Percentiles rank a stretch among this genome's conserved stretches.
phyloP scores from a whole-genome alignment of 169 alveolate genomes.

The Perkinsus olseni region DNA sequence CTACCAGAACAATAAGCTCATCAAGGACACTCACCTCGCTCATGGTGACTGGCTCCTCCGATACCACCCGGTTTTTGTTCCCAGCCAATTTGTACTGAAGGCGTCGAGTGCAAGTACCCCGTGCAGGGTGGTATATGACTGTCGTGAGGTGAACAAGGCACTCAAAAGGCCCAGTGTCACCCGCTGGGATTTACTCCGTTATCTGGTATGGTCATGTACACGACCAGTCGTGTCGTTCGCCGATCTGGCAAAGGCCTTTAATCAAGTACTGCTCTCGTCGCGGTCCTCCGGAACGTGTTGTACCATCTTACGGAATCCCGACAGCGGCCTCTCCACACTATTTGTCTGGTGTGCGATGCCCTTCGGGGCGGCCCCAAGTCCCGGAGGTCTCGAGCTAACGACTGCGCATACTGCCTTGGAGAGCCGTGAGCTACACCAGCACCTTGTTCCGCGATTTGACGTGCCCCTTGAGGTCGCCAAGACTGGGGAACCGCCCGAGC shows the following conservation, averaged over 20 bases:
- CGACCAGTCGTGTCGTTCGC: background rate
- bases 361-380: background rate
- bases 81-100: background rate
- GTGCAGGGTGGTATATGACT: background rate
- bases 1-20: background rate
- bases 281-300: background rate
- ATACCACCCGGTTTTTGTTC: background rate
- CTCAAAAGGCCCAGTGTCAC: background rate
- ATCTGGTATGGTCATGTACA: background rate
- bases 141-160: background rate
- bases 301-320: background rate
- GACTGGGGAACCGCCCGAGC: no score
- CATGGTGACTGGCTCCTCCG: background rate
- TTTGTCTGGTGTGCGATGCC: background rate
- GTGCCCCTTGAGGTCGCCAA: background rate
- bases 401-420: background rate
- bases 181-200: background rate
- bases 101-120: background rate
- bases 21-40: background rate
- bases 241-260: background rate
- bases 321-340: background rate
- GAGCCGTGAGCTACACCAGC: background rate
- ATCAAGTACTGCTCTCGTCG: background rate
- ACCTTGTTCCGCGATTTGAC: background rate
- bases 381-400: background rate